These are phyloP conservation scores for Cordyceps farinosa DNA, from an alignment of 2,329 filamentous ascomycete genomes.

Conservation along the genomic window DNA sequence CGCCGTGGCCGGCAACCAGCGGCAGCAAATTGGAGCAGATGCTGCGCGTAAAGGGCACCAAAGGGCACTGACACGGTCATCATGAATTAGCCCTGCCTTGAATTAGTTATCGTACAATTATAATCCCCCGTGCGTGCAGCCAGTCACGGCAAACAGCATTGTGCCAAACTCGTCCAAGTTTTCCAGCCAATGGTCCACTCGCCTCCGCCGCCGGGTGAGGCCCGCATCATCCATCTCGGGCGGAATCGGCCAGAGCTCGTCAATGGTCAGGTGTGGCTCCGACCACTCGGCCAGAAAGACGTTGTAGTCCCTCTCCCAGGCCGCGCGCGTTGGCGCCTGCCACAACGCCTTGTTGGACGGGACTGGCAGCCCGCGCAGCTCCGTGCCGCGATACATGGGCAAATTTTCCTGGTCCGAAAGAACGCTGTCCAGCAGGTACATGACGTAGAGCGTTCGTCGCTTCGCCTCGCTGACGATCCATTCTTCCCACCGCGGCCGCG, in stretches of 20 bases:
- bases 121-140: slow-evolving; percentile 38
- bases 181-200: slow-evolving; percentile 49
- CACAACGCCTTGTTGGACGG: slow-evolving; percentile 42
- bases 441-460: slow-evolving; percentile 46
- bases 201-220: slow-evolving; percentile 29
- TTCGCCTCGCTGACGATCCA: slow-evolving; percentile 54
- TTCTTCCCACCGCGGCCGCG: slow-evolving; percentile 46
- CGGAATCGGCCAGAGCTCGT: slow-evolving; percentile 48
- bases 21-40: too few relatives aligned
- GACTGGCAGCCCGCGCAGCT: slow-evolving; percentile 43
- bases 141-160: slow-evolving; percentile 49
- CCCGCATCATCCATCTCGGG: slow-evolving; percentile 29
- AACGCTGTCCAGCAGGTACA: slow-evolving; percentile 52
- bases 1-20: too few relatives aligned
- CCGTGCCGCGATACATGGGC: slow-evolving; percentile 46
- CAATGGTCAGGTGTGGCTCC: slow-evolving; percentile 40
- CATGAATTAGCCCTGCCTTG: too few relatives aligned
- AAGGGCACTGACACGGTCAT: too few relatives aligned
- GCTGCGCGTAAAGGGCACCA: too few relatives aligned
- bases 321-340: slow-evolving; percentile 33
- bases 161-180: slow-evolving; percentile 51
- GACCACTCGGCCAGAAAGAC: slow-evolving; percentile 39
- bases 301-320: slow-evolving; percentile 45
- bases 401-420: slow-evolving; percentile 41
- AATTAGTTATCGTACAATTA: background rate